Conservation (phyloP, 495 filamentous ascomycete genomes). For the Podospora didyma region DNA sequence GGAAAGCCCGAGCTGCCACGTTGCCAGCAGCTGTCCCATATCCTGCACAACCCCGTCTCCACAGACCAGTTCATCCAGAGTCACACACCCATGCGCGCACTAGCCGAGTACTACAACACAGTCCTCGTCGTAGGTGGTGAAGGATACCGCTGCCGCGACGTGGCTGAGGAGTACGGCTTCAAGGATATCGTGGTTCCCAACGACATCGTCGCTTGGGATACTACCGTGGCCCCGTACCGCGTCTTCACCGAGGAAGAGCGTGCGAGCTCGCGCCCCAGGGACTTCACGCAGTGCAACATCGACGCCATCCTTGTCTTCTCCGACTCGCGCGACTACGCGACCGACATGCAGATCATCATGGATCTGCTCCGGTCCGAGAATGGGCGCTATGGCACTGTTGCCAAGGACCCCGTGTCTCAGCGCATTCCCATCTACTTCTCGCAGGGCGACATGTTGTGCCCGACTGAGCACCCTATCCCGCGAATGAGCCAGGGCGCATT, state of each 20-base stretch:
- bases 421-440: conserved; percentile 76
- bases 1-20: conserved; percentile 59
- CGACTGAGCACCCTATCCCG: conserved; percentile 69
- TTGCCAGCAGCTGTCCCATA: conserved; percentile 54
- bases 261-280: conserved; percentile 54
- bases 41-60: conserved; percentile 52
- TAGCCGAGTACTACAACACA: conserved; percentile 61
- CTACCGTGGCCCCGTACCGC: conserved; percentile 58
- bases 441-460: conserved; percentile 69
- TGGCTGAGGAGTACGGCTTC: conserved; percentile 63
- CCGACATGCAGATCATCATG: conserved; percentile 81
- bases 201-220: conserved; percentile 61
- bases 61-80: conserved; percentile 66
- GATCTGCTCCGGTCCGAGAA: conserved; percentile 74
- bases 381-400: conserved; percentile 61
- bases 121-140: conserved; percentile 65
- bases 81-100: conserved; percentile 64
- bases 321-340: conserved; percentile 79
- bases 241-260: conserved; percentile 58
- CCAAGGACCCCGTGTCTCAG: conserved; percentile 59
- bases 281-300: conserved; percentile 67
- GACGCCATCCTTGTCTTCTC: conserved; percentile 81
- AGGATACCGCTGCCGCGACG: conserved; percentile 61
- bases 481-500: conserved; percentile 74
- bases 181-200: conserved; percentile 62